Percentiles rank a stretch among this genome's conserved stretches.
These are phyloP conservation scores for Candida endomychidarum DNA, from an alignment of 805 yeast species.

Conservation along the genomic window DNA sequence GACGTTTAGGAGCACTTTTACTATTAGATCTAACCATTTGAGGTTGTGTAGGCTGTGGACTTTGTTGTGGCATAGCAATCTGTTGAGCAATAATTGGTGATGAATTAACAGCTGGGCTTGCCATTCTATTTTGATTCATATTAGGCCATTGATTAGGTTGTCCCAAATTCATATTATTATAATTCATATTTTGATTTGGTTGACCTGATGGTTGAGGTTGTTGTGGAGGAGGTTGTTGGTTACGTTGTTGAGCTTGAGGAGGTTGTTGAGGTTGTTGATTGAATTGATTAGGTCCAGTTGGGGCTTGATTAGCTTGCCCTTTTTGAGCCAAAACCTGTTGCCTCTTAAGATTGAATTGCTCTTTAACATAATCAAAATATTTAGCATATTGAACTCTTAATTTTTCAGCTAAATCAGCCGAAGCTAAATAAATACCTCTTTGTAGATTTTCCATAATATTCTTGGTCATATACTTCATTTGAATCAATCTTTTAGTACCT, in stretches of 20 bases:
- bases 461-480: constrained; percentile 75
- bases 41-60: constrained; percentile 11
- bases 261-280: constrained; percentile 5
- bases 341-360: constrained; percentile 46
- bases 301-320: constrained; percentile 14
- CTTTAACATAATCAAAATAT: constrained; percentile 73
- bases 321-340: constrained; percentile 36
- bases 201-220: constrained; percentile 4
- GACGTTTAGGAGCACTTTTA: constrained; percentile 14
- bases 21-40: constrained; percentile 7
- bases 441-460: constrained; percentile 71
- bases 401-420: constrained; percentile 69
- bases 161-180: constrained; percentile 14
- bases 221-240: not conserved
- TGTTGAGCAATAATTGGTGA: constrained; percentile 24
- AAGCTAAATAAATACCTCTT: constrained; percentile 64
- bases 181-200: constrained; percentile 4
- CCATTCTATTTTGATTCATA: constrained; percentile 9
- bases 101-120: constrained; percentile 10
- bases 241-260: not conserved
- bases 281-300: not conserved
- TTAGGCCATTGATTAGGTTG: constrained; percentile 18
- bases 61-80: constrained; percentile 11
- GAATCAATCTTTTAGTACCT: constrained; percentile 74
- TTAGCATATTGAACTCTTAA: constrained; percentile 70